Percentiles rank a stretch among this genome's conserved stretches.
Conservation (phyloP, 306 rosid genomes). For the Prunus mira region DNA sequence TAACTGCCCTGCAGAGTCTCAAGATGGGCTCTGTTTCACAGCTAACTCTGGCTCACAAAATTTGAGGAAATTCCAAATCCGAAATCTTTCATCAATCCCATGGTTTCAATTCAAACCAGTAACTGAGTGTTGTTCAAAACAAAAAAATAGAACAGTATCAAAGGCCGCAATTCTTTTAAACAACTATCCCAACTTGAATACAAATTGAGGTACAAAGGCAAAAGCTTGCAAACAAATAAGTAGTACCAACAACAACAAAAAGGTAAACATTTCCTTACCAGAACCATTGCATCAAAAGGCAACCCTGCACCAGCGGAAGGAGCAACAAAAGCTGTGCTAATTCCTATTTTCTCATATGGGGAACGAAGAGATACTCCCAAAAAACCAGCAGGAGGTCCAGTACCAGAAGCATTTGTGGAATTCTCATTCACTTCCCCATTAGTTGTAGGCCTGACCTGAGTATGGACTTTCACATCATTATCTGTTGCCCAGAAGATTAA, state of each 20-base stretch:
- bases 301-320: constrained; percentile 17
- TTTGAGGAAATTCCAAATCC: constrained; percentile 23
- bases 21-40: constrained; percentile 22
- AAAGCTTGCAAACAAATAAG: background rate
- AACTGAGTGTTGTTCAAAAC: constrained; percentile 2
- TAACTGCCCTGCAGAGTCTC: constrained; percentile 10
- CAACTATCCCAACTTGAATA: background rate
- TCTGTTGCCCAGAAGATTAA: constrained; percentile 5
- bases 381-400: constrained; percentile 4
- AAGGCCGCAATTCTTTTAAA: background rate
- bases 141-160: constrained; percentile 5
- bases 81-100: constrained; percentile 13
- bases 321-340: background rate
- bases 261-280: constrained; percentile 15
- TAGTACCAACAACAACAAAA: background rate
- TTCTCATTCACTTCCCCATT: constrained; percentile 11
- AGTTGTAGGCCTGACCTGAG: constrained; percentile 8
- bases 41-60: constrained; percentile 17
- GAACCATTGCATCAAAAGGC: constrained; percentile 14
- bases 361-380: constrained; percentile 8
- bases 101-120: constrained; percentile 13
- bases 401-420: background rate
- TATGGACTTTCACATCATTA: constrained; percentile 2
- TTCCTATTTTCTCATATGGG: constrained; percentile 10
- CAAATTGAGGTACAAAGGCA: background rate